Base-by-base conservation (phyloP, 768 basidiomycete genomes). In the Panaeolus cyanescens region DNA sequence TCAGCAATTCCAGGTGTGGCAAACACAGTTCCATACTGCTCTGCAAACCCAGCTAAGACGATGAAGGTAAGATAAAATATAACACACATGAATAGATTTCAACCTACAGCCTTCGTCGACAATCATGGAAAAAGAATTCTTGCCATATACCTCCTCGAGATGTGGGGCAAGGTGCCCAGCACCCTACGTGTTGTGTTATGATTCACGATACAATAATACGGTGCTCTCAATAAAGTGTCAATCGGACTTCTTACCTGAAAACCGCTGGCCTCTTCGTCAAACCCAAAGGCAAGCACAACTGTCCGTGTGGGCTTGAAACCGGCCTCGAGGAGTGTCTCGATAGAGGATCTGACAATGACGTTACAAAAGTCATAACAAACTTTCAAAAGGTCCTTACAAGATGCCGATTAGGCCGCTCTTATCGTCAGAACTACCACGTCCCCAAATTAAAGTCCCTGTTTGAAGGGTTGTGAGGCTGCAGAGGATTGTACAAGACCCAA, bases 71-170 rank as follows among this genome's bases (percentile, higher is more conserved):
- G 45, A 28, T 70, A 56, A 3, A 61, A 19, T 28, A 40, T 12
- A 37, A 20, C 28, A 32, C 9, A 19, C 19, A 40, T 55, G 33
- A 3, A 32, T 40, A 36, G 17, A 50, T 22, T 62, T 6, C 32
- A 55, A 71, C 77, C 67, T 71, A 87, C 92, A 85, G 32, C 95
- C 95, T 79, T 98, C 96, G 68, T 98, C 96, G 32, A 98, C 80
- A 45, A 97, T 72, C 70, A 96, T 80, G 0, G 91, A 86, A 69
- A 93, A 86, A 4, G 85, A 83, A 67, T 93, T 73, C 61, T 83
- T 70, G 33, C 94, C 95, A 69, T 92, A 96, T 15, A 77, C 80
- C 2, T 79, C 65, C 53, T 85, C 70, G 31, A 97, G 74, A 45
- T 75, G 75, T 10, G 74, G 67, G 0, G 79, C 77, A 39, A 91